Percentiles rank a stretch among this genome's conserved stretches.
phyloP scores from a whole-genome alignment of 768 basidiomycete species.

The Naganishia antarctica region DNA sequence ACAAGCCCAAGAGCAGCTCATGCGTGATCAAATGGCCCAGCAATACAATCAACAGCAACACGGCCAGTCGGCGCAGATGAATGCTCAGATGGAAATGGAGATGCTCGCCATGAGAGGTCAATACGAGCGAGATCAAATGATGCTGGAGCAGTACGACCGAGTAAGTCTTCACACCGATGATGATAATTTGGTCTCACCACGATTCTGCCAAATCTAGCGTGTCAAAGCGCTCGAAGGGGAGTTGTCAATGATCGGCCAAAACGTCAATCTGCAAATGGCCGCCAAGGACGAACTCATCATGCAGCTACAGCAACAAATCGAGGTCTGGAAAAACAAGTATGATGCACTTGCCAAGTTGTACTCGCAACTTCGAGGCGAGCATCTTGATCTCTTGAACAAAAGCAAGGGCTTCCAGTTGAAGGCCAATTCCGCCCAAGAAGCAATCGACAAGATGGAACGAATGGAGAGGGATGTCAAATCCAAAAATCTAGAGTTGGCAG shows the following conservation, averaged over 20 bases:
- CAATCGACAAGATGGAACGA: conserved; percentile 94
- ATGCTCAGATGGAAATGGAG: conserved; percentile 79
- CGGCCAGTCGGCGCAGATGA: conserved; percentile 69
- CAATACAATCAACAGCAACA: conserved; percentile 67
- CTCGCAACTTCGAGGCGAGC: conserved; percentile 94
- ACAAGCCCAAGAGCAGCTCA: conserved; percentile 77
- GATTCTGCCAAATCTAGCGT: conserved; percentile 57
- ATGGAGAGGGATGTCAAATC: conserved; percentile 97
- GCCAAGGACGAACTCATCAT: conserved; percentile 94
- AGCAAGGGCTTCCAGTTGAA: conserved; percentile 97
- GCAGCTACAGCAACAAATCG: conserved; percentile 93
- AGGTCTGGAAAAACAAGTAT: conserved; percentile 95
- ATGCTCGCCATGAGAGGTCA: conserved; percentile 89
- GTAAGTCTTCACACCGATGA: conserved; percentile 63
- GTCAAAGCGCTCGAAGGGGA: conserved; percentile 94
- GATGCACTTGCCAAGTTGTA: conserved; percentile 97
- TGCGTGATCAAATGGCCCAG: conserved; percentile 55
- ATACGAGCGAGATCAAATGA: conserved; percentile 94
- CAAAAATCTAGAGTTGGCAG: conserved; percentile 97
- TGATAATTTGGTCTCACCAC: too few relatives aligned
- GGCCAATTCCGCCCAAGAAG: conserved; percentile 96
- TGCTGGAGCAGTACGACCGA: conserved; percentile 94
- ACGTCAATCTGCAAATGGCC: conserved; percentile 75
- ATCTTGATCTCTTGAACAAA: conserved; percentile 92
- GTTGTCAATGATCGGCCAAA: conserved; percentile 65